Base-by-base conservation (phyloP, 2,329 filamentous ascomycete genomes). In the Calonectria ilicicola region DNA sequence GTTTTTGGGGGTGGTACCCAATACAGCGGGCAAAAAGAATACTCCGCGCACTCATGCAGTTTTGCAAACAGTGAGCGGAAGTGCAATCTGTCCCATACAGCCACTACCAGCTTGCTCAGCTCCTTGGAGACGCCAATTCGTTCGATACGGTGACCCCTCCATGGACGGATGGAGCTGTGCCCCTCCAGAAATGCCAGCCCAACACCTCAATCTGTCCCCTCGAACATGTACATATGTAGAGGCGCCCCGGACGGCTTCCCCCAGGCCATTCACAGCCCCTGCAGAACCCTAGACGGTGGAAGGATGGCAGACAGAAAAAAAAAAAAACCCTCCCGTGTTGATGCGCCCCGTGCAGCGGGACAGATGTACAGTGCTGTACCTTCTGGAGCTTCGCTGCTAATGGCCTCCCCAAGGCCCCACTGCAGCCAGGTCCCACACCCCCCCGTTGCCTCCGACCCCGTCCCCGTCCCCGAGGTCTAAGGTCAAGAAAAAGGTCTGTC, bases 381-480 rank as follows among this genome's bases (percentile, higher is more conserved):
- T 51, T 69, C 67, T 69, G 56, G 56, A 69, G 58, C 58, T 64
- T 29, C 40, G 27, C 27, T 46, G 65, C 65, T 53, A 58, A 70
- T 60, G 49, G 53, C 46, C 63, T 70, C 69, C 63, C 69, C 69
- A 66, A 35, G 40, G 51, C 62, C 38, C 69, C 69, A 67, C 69
- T 29, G 27, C 40, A 58, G 35, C 19, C 51, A 56, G 40, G 69
- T 63, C 44, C 63, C 69, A 70, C 69, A 62, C 69, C 53, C 67
- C 67, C 67, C 65, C 65, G 65, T 67, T 56, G 69, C 64, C 72
- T 65, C 72, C 72, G 72, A 69, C 47, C 46, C 65, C 72, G 72
- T 72, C 47, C 46, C 65, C 65, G 65, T 68, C 70, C 66, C 65
- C 70, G 63, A 70, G 71, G 63, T 62, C 51, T 44, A 70, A 69